Conservation (phyloP, 345 rosid genomes). For the Lumnitzera littorea region DNA sequence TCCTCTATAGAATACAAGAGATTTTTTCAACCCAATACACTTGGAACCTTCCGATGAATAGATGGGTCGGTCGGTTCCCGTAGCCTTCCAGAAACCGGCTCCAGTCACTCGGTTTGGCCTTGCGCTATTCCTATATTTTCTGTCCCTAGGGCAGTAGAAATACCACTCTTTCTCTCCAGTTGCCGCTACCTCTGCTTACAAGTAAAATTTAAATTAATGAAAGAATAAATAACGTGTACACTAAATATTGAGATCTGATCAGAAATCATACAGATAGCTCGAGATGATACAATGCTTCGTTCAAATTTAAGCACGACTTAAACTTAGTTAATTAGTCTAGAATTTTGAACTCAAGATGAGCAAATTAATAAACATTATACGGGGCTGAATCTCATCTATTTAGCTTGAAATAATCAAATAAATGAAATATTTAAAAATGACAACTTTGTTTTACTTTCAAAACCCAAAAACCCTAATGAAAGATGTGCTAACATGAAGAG, state of each 20-base stretch:
- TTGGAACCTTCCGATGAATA: constrained; percentile 76
- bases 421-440: background rate
- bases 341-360: too few relatives aligned
- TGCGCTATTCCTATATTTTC: constrained; percentile 85
- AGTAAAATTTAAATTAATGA: too few relatives aligned
- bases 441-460: background rate
- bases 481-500: background rate
- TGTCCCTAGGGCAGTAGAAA: constrained; percentile 86
- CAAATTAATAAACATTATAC: too few relatives aligned
- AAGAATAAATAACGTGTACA: too few relatives aligned
- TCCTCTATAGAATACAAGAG: constrained; percentile 87
- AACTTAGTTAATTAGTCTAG: too few relatives aligned
- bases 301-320: too few relatives aligned
- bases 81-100: constrained; percentile 96
- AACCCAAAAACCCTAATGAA: background rate
- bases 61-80: constrained; percentile 91
- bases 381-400: too few relatives aligned
- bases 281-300: too few relatives aligned
- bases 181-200: constrained; percentile 49
- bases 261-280: too few relatives aligned
- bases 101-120: constrained; percentile 88
- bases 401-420: background rate
- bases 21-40: constrained; percentile 91
- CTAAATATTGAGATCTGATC: too few relatives aligned
- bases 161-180: constrained; percentile 92